Base-by-base conservation (phyloP, 164 flowering plant genomes). In the Dillenia suffruticosa region DNA sequence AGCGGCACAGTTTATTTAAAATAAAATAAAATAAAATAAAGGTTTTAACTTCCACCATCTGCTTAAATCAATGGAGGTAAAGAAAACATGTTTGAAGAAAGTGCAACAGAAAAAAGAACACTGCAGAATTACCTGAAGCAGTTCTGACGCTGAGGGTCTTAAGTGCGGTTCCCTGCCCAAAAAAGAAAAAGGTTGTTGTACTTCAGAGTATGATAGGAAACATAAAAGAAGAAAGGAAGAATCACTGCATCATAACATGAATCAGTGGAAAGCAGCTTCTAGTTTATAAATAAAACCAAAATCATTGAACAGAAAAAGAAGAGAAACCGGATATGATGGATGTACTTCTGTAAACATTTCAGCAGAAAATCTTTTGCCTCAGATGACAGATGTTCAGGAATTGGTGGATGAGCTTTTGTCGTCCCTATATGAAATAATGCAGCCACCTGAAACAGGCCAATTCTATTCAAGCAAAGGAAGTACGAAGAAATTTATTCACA, bases 331-430 rank as follows among this genome's bases (percentile, higher is more conserved):
- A 32, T 32, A 51, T 32, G 14, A 26, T 8, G 44, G 61, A 59
- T 68, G 61, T 90, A 95, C 99, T 84, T 81, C 17, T 90, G 93
- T 60, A 95, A 70, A 66, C 99, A 95, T 75, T 85, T 84, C 54
- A 84, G 68, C 52, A 95, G 75, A 74, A 95, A 95, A 77, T 92
- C 97, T 68, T 95, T 87, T 71, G 96, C 98, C 64, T 82, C 96
- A 65, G 19, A 49, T 13, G 98, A 87, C 32, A 95, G 92, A 77
- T 92, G 90, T 49, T 88, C 97, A 15, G 98, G 99, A 51, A 95
- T 95, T 12, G 97, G 97, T 17, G 99, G 99, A 70, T 87, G 99
- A 68, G 97, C 81, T 75, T 90, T 92, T 49, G 99, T 90, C 44
- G 96, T 82, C 59, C 96, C 99, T 55, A 95, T 81, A 62, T 90